These are phyloP conservation scores for Aaosphaeria pasadenensis DNA, from an alignment of 2,329 filamentous ascomycete genomes.

Conservation along the genomic window DNA sequence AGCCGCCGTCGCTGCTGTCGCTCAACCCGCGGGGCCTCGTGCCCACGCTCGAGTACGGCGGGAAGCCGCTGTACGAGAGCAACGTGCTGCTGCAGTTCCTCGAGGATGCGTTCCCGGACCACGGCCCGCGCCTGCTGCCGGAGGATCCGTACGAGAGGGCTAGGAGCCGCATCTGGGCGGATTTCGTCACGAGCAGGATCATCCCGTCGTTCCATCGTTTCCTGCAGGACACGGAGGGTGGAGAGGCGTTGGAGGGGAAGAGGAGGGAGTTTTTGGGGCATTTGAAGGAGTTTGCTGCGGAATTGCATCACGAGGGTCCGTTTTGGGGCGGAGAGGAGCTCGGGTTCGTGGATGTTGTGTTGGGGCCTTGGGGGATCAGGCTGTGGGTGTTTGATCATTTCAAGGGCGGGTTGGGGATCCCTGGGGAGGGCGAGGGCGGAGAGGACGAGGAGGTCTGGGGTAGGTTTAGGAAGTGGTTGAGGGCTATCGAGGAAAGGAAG, in stretches of 20 bases:
- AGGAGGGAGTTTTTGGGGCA: conserved; percentile 57
- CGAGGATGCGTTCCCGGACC: conserved; percentile 64
- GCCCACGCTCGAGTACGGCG: conserved; percentile 60
- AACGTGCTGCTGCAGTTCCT: conserved; percentile 72
- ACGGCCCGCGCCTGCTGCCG: conserved; percentile 54
- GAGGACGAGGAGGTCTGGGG: conserved; percentile 59
- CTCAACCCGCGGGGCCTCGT: conserved; percentile 75
- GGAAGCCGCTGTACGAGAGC: conserved; percentile 69
- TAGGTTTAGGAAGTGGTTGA: conserved; percentile 64
- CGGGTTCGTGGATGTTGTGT: conserved; percentile 66
- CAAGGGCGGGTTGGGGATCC: conserved; percentile 58
- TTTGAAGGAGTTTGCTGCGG: conserved; percentile 58
- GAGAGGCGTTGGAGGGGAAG: conserved; percentile 46
- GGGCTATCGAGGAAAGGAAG: conserved; percentile 56
- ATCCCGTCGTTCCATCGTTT: conserved; percentile 68
- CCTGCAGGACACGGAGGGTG: conserved; percentile 37
- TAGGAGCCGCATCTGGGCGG: conserved; percentile 68
- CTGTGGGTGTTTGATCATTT: conserved; percentile 74
- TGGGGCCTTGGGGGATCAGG: conserved; percentile 71
- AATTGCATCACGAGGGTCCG: conserved; percentile 61
- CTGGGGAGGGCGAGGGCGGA: conserved; percentile 45
- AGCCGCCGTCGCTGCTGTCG: conserved; percentile 63
- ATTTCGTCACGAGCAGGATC: conserved; percentile 66
- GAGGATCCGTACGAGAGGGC: conserved; percentile 63
- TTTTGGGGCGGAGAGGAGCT: conserved; percentile 66